Base-by-base conservation (phyloP, 148 eudicot species). In the Vaccinium myrtillus region DNA sequence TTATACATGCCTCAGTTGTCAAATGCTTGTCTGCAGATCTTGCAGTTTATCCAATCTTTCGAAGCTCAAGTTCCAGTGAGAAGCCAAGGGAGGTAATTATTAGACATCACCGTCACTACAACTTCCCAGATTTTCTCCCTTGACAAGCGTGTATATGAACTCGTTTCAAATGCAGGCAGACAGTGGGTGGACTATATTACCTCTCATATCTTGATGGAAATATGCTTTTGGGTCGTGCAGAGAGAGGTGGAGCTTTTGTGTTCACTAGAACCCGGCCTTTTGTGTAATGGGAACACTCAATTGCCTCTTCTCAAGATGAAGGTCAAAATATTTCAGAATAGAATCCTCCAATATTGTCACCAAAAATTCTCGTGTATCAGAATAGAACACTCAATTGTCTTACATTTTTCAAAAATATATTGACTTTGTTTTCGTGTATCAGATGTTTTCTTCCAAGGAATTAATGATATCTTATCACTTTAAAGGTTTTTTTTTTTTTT, bases 161-260 rank as follows among this genome's bases (percentile, higher is more conserved):
- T 69, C 6, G 21, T 56, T 54, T 27, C 2, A 14, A 79, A 76
- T 84, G 78, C 90, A 95, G 99, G 90, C 93, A 87, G 58, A 84
- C 92, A 32, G 93, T 91, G 0, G 99, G 99, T 81, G 99, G 99
- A 83, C 63, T 97, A 71, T 95, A 97, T 86, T 93, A 97, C 87
- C 93, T 97, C 39, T 97, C 99, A 1, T 97, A 92, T 88, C 88
- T 94, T 49, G 99, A 97, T 79, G 85, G 88, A 77, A 88, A 95
- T 88, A 95, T 97, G 97, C 98, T 97, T 71, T 27, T 97, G 84
- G 99, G 99, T 9, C 98, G 99, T 6, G 91, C 98, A 63, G 95
- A 90, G 80, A 95, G 95, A 78, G 99, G 99, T 61, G 99, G 99
- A 5, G 91, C 91, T 25, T 95, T 97, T 74, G 90, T 97, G 63